Percentiles rank a stretch among this genome's conserved stretches.
Conservation (phyloP, 164 flowering plant species). For the Annona cherimola region DNA sequence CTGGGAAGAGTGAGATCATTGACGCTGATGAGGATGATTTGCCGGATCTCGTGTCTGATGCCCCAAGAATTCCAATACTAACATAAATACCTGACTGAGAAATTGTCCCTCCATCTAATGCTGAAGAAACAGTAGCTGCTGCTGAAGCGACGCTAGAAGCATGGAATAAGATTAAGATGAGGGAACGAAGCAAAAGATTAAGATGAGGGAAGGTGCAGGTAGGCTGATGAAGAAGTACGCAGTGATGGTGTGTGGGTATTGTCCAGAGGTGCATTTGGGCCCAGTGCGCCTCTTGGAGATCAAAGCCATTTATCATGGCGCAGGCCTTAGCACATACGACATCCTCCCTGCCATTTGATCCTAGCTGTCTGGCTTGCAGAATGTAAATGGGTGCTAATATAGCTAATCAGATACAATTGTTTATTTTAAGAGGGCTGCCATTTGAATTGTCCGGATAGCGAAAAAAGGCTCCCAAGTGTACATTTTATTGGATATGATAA, state of each 20-base stretch:
- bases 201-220: conserved; percentile 73
- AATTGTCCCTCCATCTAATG: conserved; percentile 39
- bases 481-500: too few species aligned
- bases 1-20: conserved; percentile 61
- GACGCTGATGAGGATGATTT: conserved; percentile 95
- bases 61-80: conserved; percentile 29
- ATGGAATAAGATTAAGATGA: conserved; percentile 85
- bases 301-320: conserved; percentile 71
- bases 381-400: too few species aligned
- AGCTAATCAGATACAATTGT: too few species aligned
- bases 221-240: conserved; percentile 75
- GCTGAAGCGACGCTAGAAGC: conserved; percentile 75
- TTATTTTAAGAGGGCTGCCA: too few species aligned
- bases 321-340: conserved; percentile 60
- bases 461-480: too few species aligned
- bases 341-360: not conserved
- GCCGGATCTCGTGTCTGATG: conserved; percentile 46
- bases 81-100: conserved; percentile 56
- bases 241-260: conserved; percentile 92
- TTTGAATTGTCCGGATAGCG: too few species aligned
- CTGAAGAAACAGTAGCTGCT: conserved; percentile 46
- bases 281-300: conserved; percentile 73
- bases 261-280: conserved; percentile 92
- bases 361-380: not conserved
- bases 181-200: too few species aligned